Base-by-base conservation (phyloP, 2,329 filamentous ascomycete species). In the Alternaria triticina region DNA sequence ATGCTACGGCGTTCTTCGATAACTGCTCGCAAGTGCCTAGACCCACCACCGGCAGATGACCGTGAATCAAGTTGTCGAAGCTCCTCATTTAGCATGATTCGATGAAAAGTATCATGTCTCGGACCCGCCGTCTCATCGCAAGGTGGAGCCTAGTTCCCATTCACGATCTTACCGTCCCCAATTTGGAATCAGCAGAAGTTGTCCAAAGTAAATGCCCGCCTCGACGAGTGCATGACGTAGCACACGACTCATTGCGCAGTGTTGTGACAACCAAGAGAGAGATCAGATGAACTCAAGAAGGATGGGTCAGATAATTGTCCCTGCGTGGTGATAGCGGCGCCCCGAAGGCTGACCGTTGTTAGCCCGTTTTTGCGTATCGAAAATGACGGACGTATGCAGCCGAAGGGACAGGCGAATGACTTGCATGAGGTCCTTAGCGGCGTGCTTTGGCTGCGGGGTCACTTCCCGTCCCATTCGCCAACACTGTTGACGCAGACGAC, bases 391-490 rank as follows among this genome's bases (percentile, higher is more conserved):
- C 64, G 57, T 50, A 67, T 61, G 69, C 61, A 68, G 67, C 70
- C 70, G 68, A 70, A 69, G 66, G 68, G 71, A 70, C 64, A 67
- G 68, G 72, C 68, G 69, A 74, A 74, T 79, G 76, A 77, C 76
- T 77, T 79, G 76, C 76, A 79, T 73, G 70, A 66, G 36, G 36
- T 17, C 36, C 36, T 70, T 77, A 77, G 75, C 71, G 71, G 67
- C 69, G 66, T 68, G 67, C 58, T 61, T 62, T 66, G 60, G 68
- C 64, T 69, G 77, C 72, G 74, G 74, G 74, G 74, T 72, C 68
- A 65, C 65, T 68, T 68, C 50, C 44, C 54, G 52, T 65, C 50
- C 67, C 49, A 74, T 77, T 77, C 71, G 76, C 63, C 58, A 64
- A 50, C 61, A 46, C 33, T 44, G 28, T 59, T 57, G 62, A 66